Conservation (phyloP, 2,329 filamentous ascomycete species). For the Teratosphaeria zuluensis region DNA sequence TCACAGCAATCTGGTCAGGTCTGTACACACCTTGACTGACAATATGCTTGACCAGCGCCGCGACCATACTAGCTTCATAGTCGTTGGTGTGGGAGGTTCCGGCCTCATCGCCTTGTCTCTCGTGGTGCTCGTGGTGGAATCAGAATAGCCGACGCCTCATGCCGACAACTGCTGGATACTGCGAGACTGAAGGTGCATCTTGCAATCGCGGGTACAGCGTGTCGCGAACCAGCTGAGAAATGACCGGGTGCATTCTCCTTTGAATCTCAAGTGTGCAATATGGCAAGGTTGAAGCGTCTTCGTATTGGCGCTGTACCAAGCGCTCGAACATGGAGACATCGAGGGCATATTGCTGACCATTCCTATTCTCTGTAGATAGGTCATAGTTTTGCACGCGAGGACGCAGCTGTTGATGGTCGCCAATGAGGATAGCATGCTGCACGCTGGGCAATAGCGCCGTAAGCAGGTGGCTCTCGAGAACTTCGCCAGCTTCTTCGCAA, state of each 20-base stretch:
- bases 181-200: constrained; percentile 35
- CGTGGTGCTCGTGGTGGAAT: constrained; percentile 48
- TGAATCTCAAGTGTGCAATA: constrained; percentile 46
- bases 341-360: constrained; percentile 43
- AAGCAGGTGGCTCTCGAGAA: constrained; percentile 54
- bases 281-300: constrained; percentile 20
- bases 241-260: constrained; percentile 55
- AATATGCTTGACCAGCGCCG: constrained; percentile 54
- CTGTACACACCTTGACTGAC: constrained; percentile 54
- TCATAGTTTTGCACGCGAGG: constrained; percentile 48
- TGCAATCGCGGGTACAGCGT: constrained; percentile 49
- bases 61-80: constrained; percentile 56
- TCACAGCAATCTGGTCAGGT: constrained; percentile 54
- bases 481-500: constrained; percentile 60
- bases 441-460: constrained; percentile 50
- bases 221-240: constrained; percentile 48
- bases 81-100: constrained; percentile 42
- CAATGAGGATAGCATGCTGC: constrained; percentile 54
- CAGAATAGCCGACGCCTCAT: constrained; percentile 48
- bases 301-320: constrained; percentile 31
- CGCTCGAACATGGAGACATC: constrained; percentile 55
- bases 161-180: constrained; percentile 43
- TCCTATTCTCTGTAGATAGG: constrained; percentile 39
- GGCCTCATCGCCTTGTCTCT: constrained; percentile 27
- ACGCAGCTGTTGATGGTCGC: constrained; percentile 54